phyloP scores from a whole-genome alignment of 2,329 filamentous ascomycete genomes.

The Diaporthe sp. region DNA sequence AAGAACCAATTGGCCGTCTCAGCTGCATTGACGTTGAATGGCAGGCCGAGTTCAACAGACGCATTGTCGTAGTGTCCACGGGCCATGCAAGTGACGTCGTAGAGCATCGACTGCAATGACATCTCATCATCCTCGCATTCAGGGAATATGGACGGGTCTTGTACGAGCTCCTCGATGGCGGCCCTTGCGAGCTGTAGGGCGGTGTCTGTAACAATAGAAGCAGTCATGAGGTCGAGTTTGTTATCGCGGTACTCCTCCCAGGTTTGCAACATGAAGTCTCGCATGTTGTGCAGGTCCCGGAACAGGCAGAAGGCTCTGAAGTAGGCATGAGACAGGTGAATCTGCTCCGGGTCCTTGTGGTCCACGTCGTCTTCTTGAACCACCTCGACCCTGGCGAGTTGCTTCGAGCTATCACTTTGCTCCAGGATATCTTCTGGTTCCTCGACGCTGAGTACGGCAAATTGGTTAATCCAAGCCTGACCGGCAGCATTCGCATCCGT shows the following conservation, averaged over 20 bases:
- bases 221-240: slow-evolving; percentile 5
- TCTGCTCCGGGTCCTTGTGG: background rate
- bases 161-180: background rate
- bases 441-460: background rate
- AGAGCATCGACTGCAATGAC: background rate
- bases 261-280: background rate
- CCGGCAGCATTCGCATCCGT: background rate
- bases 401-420: background rate
- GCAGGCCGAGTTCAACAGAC: background rate
- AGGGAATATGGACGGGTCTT: background rate
- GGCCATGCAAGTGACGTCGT: background rate
- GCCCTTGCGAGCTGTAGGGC: background rate
- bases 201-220: slow-evolving; percentile 7
- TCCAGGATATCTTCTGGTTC: background rate
- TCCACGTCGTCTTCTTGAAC: background rate
- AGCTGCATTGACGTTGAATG: background rate
- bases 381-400: background rate
- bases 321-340: background rate
- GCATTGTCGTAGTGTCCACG: background rate
- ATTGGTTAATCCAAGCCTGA: background rate
- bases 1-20: background rate
- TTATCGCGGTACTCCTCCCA: slow-evolving; percentile 18
- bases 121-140: background rate
- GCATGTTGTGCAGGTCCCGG: slow-evolving; percentile 9
- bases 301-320: slow-evolving; percentile 6